A percentile compares a stretch with the other conserved stretches of the same genome.
Conservation (phyloP, 352 stramenopile species). For the Pythium phragmiticola region DNA sequence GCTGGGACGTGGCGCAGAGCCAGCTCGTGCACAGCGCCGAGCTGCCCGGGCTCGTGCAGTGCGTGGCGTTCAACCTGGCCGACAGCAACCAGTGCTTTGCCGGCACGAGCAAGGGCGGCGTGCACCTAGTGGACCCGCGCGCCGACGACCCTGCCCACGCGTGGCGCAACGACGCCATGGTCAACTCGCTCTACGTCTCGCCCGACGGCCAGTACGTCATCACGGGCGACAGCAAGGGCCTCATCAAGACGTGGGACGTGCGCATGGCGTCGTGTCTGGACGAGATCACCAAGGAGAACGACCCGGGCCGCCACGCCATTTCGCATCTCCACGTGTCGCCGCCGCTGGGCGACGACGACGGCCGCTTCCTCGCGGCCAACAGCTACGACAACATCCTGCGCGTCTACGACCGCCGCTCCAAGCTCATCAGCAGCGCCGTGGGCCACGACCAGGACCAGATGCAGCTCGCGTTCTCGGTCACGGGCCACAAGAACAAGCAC, state of each 20-base stretch:
- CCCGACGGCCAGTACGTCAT: constrained; percentile 76
- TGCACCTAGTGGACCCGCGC: constrained; percentile 75
- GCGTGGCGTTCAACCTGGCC: constrained; percentile 77
- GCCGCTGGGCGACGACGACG: constrained; percentile 56
- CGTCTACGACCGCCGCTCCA: constrained; percentile 83
- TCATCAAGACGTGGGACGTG: constrained; percentile 88
- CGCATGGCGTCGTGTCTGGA: constrained; percentile 78
- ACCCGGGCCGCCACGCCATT: constrained; percentile 74
- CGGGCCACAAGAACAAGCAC: constrained; percentile 89
- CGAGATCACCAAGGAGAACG: constrained; percentile 75
- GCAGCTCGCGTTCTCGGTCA: constrained; percentile 81
- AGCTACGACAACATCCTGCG: constrained; percentile 90
- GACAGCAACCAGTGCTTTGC: constrained; percentile 84
- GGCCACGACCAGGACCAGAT: constrained; percentile 61
- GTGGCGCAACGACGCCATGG: constrained; percentile 85
- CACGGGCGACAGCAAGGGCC: constrained; percentile 83
- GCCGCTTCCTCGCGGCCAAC: constrained; percentile 81
- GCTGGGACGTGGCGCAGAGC: constrained; percentile 85
- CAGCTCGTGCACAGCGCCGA: constrained; percentile 59
- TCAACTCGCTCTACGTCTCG: constrained; percentile 82
- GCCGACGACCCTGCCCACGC: constrained; percentile 70
- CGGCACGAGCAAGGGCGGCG: constrained; percentile 76
- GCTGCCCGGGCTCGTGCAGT: constrained; percentile 75
- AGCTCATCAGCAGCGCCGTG: constrained; percentile 74
- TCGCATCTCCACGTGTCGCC: constrained; percentile 83